Evolutionary conservation across 2,329 filamentous ascomycete species (phyloP), one percentile per base, ranked within the genome.

Genomic region (Diaporthe citri): DNA sequence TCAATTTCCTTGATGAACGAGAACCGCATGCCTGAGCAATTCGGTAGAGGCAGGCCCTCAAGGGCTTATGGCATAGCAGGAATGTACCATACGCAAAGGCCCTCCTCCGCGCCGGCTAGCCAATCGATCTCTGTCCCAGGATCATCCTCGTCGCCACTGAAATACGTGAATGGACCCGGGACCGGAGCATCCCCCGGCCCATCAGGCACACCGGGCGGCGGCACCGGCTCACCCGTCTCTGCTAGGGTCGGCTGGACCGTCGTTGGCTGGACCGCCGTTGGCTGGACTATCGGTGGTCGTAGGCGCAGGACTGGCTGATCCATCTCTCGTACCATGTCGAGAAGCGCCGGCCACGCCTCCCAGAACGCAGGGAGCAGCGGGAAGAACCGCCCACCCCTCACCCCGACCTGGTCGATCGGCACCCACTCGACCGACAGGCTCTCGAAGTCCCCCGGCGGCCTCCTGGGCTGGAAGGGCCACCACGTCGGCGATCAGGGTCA

Each of bases 401-500:
- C n/a, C 28, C 67, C 64, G 22, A 74, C 59, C n/a, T 66, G 43
- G 15, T 74, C 59, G 22, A 74, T 36, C 0, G 59, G 64, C 22
- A 64, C 51, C 73, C 51, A 74, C 48, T 59, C 67, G 39, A 72
- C 55, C 17, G 51, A 34, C 25, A 67, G 6, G 57, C 56, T 57
- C 67, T 74, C 67, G 10, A 4, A 12, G n/a, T 74, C 73, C 0
- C n/a, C 22, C 15, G 31, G 28, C 36, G 28, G 57, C 59, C 36
- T 66, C 39, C 3, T 34, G 25, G 73, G 73, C 36, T 52, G 12
- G 31, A 70, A 74, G 0, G 9, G 8, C 39, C 10, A 46, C 8
- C 36, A 72, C 25, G 28, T 72, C 55, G n/a, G 46, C 66, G 10
- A 74, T 43, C 28, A 74, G 22, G 15, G 73, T 74, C 25, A 46